These are phyloP conservation scores for Sporobolomyces phaffii DNA, from an alignment of 768 basidiomycete species.

Conservation along the genomic window DNA sequence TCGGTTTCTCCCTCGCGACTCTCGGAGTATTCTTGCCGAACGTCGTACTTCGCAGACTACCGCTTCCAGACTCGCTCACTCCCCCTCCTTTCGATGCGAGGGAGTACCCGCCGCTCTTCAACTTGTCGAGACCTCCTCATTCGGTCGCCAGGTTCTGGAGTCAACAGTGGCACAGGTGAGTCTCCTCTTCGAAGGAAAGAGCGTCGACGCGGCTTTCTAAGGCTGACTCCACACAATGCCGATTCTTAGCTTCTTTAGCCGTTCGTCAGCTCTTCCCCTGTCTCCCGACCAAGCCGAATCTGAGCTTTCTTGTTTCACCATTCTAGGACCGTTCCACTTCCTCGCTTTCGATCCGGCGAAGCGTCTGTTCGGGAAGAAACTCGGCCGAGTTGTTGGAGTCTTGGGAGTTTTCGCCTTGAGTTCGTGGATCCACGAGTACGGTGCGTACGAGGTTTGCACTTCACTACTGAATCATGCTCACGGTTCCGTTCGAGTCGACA, in stretches of 20 bases:
- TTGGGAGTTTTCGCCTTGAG: constrained; percentile 15
- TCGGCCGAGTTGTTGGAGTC: background rate
- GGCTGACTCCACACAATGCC: too few species aligned
- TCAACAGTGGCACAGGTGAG: constrained; percentile 26
- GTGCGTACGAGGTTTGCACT: constrained; percentile 1
- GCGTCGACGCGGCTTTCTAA: too few species aligned
- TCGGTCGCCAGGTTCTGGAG: constrained; percentile 24
- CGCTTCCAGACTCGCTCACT: background rate
- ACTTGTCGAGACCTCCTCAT: background rate
- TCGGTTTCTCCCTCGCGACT: constrained; percentile 21
- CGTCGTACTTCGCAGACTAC: background rate
- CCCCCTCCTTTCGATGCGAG: constrained; percentile 16
- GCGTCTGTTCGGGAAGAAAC: constrained; percentile 5
- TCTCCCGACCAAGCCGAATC: too few species aligned
- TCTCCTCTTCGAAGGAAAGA: background rate
- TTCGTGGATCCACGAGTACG: constrained; percentile 31
- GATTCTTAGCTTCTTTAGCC: constrained; percentile 8
- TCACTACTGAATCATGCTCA: background rate
- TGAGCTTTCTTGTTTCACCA: background rate
- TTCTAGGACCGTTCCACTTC: constrained; percentile 28
- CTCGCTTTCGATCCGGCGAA: constrained; percentile 21
- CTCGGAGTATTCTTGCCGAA: constrained; percentile 9
- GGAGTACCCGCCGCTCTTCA: constrained; percentile 30
- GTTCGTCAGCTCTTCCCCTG: background rate
- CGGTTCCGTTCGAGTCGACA: too few species aligned